Conservation (phyloP, 2,329 filamentous ascomycete species). For the Aspergillus novoparasiticus region DNA sequence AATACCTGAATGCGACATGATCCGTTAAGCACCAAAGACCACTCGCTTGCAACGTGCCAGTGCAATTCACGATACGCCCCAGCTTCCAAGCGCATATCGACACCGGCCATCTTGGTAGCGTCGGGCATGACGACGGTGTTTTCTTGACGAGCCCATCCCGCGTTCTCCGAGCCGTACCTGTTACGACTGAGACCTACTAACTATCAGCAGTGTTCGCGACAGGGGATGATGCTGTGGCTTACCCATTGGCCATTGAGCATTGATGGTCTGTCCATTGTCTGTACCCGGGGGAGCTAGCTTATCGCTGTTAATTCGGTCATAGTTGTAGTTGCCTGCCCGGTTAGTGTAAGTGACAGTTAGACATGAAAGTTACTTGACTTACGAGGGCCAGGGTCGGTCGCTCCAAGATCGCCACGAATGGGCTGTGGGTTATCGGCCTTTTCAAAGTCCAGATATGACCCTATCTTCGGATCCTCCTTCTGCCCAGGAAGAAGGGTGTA, state of each 20-base stretch:
- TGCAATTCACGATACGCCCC: constrained; percentile 65
- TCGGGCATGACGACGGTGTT: constrained; percentile 55
- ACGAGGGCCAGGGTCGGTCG: constrained; percentile 57
- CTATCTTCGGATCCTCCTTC: constrained; percentile 52
- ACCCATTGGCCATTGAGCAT: constrained; percentile 58
- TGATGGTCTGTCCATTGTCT: constrained; percentile 46
- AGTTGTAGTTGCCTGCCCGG: constrained; percentile 46
- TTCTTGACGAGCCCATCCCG: constrained; percentile 60
- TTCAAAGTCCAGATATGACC: constrained; percentile 58
- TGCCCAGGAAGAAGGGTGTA: constrained; percentile 55
- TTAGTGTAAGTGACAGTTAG: background rate
- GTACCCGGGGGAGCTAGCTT: constrained; percentile 57
- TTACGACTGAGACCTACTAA: constrained; percentile 48
- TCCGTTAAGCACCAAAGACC: constrained; percentile 44
- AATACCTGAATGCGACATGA: constrained; percentile 39
- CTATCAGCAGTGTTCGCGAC: constrained; percentile 8
- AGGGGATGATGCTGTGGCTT: constrained; percentile 7
- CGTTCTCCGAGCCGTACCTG: constrained; percentile 46
- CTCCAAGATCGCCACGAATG: constrained; percentile 54
- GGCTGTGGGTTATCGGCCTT: constrained; percentile 57
- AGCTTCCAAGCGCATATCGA: constrained; percentile 61
- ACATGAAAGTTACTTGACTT: constrained; percentile 14
- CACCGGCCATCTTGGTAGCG: constrained; percentile 57
- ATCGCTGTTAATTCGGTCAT: constrained; percentile 59
- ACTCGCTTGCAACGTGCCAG: constrained; percentile 49